Base-by-base conservation (phyloP, 2,329 filamentous ascomycete genomes). In the Huntiella bhutanensis region DNA sequence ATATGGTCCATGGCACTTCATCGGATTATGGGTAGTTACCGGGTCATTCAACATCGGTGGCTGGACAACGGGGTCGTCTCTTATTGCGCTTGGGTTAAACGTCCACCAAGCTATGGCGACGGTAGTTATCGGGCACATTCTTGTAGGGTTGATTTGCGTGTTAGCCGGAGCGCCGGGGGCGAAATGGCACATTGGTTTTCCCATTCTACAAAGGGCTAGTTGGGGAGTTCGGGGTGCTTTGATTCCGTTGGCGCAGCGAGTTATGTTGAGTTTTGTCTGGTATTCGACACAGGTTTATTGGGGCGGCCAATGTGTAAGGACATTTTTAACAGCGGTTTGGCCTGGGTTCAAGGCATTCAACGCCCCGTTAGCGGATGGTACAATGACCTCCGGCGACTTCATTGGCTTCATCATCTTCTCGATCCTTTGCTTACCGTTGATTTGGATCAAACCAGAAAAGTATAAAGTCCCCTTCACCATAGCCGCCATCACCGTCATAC, bases 251-350 rank as follows among this genome's bases (percentile, higher is more conserved):
- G 50, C 64, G 3, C 65, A 69, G 52, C 61, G 68, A 2, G 61
- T 67, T 11, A 45, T 70, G 43, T 58, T 70, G 6, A 69, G 68
- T 51, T 68, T 70, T 48, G 66, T 70, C 38, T 70, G 67, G 67
- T 65, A 62, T 33, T 62, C 65, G 4, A 57, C 67, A 1, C 65
- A 69, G 51, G 66, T 62, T 17, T 47, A 43, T 19, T 46, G 53
- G 4, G 52, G 53, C 4, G 53, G 53, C 4, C 53, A 53, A 28
- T 60, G 60, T 41, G 58, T 64, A 45, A 51, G 52, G 43, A 60
- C 61, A 22, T 63, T 64, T 47, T 61, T 65, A 33, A 62, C 62
- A 4, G 56, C 63, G 15, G 64, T 65, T 60, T 69, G 66, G 67
- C 42, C 45, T 7, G 66, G 63, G 62, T 63, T 65, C 4, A 46